Evolutionary conservation across 176 grass and related monocot species (phyloP), one percentile per base, ranked within the genome.

Genomic region (Bothriochloa decipiens): DNA sequence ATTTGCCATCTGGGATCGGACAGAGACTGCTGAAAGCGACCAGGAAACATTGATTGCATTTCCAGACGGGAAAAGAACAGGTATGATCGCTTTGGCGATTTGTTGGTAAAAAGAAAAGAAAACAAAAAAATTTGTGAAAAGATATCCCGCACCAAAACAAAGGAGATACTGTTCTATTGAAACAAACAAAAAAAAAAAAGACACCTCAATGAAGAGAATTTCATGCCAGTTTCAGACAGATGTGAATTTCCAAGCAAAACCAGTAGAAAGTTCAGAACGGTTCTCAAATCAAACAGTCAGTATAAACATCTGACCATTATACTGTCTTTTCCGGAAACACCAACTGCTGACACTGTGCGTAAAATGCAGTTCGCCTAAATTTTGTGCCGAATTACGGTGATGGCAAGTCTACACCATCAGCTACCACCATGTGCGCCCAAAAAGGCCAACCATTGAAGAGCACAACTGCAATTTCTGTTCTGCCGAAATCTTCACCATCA

Each of bases 361-460:
- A n/a, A 40, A 42, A 36, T 63, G 69, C 33, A 29, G 22, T 35
- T 69, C 62, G 76, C 40, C 78, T 74, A 45, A 43, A 4, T 25
- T 65, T 4, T 39, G 35, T 16, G 17, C 66, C 0, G 2, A 57
- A 45, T 72, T 35, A 66, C n/a, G 10, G 32, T 20, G 43, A 60
- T 22, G 36, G 33, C 33, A 45, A 49, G 76, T 85, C 70, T 81
- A 76, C 68, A 76, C 65, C 71, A 1, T 85, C 62, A 64, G 50
- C 80, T 16, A 61, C 72, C 28, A 26, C 17, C 27, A 7, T 7
- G 26, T 52, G 52, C 52, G 57, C 10, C 70, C 39, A 46, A 39
- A 74, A 39, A 74, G 7, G 26, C 5, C 46, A 84, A 28, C 52
- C 57, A 88, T 39, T 27, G 5, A 80, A 75, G 76, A 60, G 15